These are phyloP conservation scores for Populus alba DNA, from an alignment of 345 rosid species.

Conservation along the genomic window DNA sequence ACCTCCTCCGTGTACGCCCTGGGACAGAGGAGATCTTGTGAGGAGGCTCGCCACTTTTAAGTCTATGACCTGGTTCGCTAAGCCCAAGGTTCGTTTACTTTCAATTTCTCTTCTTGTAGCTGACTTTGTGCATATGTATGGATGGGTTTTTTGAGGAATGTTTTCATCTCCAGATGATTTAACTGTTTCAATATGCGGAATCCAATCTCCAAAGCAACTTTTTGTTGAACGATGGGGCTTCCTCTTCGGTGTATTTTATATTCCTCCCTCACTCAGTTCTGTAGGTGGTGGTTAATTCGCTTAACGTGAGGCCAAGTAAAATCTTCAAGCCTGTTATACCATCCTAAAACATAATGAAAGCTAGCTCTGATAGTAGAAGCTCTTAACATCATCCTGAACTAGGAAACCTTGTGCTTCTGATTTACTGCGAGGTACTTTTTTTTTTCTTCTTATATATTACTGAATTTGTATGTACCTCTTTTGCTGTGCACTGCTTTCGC, in stretches of 20 bases:
- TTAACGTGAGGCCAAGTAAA: no score
- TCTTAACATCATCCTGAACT: no score
- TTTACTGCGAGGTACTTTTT: background rate
- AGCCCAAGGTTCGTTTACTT: constrained; percentile 61
- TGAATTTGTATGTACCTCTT: background rate
- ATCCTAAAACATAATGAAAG: no score
- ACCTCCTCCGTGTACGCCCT: constrained; percentile 72
- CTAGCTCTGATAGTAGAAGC: no score
- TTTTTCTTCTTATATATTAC: background rate
- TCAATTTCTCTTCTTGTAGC: background rate
- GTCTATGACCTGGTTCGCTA: constrained; percentile 98
- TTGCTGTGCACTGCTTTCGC: background rate
- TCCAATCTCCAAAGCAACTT: background rate
- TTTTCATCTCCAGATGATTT: background rate
- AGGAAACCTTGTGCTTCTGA: no score
- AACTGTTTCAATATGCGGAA: background rate
- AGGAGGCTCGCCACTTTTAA: constrained; percentile 78
- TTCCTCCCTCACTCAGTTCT: no score
- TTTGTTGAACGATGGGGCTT: background rate
- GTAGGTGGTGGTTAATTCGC: no score
- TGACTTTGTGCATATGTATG: background rate
- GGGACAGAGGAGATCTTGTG: constrained; percentile 92
- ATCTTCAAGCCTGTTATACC: no score
- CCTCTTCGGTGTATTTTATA: background rate
- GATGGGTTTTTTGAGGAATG: background rate